Evolutionary conservation across 179 eudicot species (phyloP).

Genomic region (Spinacia oleracea): DNA sequence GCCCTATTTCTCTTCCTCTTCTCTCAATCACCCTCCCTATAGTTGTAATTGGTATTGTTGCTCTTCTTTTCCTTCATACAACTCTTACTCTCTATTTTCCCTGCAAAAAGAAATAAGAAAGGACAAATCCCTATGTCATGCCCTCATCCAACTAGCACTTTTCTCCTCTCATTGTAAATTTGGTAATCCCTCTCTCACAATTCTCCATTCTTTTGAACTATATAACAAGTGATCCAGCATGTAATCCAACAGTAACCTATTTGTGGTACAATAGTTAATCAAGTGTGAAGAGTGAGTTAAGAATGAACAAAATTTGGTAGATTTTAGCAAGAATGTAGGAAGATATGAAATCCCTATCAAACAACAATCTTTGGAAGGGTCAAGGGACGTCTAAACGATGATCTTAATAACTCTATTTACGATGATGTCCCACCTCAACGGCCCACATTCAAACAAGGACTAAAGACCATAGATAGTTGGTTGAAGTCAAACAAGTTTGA

Average conservation of each 20-base stretch:
- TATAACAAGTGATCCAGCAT: not conserved
- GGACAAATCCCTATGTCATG: no score
- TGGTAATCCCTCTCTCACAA: not conserved
- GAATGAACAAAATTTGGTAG: not conserved
- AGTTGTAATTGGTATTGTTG: not conserved
- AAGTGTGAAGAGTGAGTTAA: not conserved
- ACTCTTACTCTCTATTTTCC: no score
- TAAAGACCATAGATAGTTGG: no score
- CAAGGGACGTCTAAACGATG: no score
- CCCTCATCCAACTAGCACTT: not conserved
- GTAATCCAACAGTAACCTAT: not conserved
- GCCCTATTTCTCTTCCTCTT: not conserved
- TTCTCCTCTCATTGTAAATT: not conserved
- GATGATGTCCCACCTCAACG: no score
- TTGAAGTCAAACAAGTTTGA: no score
- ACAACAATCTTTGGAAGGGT: not conserved
- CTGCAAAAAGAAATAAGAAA: no score
- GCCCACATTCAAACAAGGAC: no score
- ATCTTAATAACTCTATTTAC: no score
- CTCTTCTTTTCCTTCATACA: not conserved
- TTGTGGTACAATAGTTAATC: not conserved
- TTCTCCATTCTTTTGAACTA: not conserved
- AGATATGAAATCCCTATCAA: not conserved
- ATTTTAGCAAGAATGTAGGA: not conserved
- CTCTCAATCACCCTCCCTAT: not conserved